phyloP scores from a whole-genome alignment of 768 basidiomycete species.

The Lactifluus subvellereus region DNA sequence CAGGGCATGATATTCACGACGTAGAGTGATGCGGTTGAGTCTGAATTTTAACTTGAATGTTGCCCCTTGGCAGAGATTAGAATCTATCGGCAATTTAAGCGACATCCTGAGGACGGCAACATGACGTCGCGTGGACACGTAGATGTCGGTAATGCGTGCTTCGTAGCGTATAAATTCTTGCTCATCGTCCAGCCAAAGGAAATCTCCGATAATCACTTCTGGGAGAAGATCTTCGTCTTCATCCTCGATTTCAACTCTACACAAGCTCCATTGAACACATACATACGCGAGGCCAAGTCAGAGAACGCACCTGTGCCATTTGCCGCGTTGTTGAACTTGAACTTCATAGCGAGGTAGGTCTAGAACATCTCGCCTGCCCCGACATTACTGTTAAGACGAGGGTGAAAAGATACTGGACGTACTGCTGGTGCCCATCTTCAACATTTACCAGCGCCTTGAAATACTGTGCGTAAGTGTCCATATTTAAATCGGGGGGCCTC shows the following conservation, averaged over 20 bases:
- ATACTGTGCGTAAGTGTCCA: conserved; percentile 7
- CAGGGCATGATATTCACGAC: conserved; percentile 58
- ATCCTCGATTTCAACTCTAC: conserved; percentile 13
- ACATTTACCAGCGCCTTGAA: conserved; percentile 14
- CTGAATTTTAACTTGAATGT: conserved; percentile 46
- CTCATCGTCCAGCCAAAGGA: conserved; percentile 12
- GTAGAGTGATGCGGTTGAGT: conserved; percentile 48
- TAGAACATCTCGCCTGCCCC: neutral
- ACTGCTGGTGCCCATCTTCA: conserved; percentile 44
- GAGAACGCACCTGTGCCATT: neutral
- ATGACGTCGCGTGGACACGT: neutral
- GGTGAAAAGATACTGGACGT: conserved; percentile 29
- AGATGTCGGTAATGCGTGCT: neutral
- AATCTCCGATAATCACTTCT: conserved; percentile 12
- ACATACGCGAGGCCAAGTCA: neutral
- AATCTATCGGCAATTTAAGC: conserved; percentile 39
- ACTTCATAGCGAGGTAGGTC: neutral
- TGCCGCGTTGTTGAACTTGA: neutral
- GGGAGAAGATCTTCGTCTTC: conserved; percentile 16
- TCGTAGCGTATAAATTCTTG: conserved; percentile 10
- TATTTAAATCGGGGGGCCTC: neutral
- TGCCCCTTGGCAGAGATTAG: conserved; percentile 35
- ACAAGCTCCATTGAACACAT: neutral
- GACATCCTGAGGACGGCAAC: conserved; percentile 41
- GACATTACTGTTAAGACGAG: conserved; percentile 31